Evolutionary conservation across 1,284 basidiomycete species (phyloP).

Genomic region (Waitea zeae): DNA sequence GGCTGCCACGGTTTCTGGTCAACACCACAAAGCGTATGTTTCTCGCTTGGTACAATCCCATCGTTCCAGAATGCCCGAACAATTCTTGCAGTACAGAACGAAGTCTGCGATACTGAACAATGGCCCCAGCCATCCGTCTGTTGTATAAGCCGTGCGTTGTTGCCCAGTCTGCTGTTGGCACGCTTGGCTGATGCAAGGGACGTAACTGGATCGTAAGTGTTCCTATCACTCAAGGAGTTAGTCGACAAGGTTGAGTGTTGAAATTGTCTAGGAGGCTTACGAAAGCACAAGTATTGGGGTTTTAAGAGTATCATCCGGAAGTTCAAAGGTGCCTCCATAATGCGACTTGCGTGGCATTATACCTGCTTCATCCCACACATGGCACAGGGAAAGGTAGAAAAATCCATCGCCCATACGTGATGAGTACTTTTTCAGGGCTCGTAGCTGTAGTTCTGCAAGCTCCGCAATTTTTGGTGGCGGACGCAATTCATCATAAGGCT

Average conservation of each 20-base stretch:
- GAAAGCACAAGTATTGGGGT: conserved; percentile 3
- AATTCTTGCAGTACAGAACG: conserved; percentile 1
- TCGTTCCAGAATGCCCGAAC: conserved; percentile 1
- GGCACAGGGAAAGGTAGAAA: background rate
- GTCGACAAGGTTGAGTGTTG: background rate
- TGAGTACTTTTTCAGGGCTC: conserved; percentile 1
- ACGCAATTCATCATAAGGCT: background rate
- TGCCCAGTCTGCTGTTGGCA: conserved; percentile 2
- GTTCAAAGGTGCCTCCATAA: conserved; percentile 3
- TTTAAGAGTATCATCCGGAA: conserved; percentile 2
- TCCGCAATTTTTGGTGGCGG: background rate
- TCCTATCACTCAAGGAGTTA: background rate
- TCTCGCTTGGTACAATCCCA: background rate
- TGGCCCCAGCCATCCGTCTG: conserved; percentile 4
- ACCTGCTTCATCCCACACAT: background rate
- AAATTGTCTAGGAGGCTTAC: background rate
- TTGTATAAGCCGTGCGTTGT: conserved; percentile 3
- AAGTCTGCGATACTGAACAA: conserved; percentile 2
- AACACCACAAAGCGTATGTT: conserved; percentile 3
- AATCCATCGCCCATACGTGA: background rate
- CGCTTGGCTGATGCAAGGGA: background rate
- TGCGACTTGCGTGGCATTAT: background rate
- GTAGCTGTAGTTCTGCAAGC: background rate
- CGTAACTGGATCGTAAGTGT: conserved; percentile 4
- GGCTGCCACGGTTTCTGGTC: conserved; percentile 3